phyloP scores from a whole-genome alignment of 345 rosid genomes.

The Cardamine chenopodiifolia region DNA sequence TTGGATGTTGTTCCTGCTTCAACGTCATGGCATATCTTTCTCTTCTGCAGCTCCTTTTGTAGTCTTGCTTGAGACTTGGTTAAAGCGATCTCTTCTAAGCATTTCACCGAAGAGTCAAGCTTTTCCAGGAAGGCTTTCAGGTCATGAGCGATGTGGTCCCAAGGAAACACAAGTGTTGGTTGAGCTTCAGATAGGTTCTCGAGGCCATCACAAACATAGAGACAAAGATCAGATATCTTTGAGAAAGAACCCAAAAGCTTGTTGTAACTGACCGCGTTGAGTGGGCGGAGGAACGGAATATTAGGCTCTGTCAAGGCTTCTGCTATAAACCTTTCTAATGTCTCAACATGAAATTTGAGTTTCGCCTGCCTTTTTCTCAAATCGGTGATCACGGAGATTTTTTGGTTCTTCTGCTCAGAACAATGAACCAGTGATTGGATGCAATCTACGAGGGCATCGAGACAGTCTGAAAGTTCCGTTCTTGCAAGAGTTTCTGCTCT shows the following conservation, averaged over 20 bases:
- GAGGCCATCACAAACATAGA: constrained; percentile 42
- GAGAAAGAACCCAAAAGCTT: constrained; percentile 49
- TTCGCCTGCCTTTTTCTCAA: constrained; percentile 44
- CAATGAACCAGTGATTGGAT: constrained; percentile 38
- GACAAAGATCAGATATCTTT: constrained; percentile 51
- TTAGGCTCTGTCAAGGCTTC: constrained; percentile 65
- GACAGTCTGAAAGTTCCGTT: constrained; percentile 47
- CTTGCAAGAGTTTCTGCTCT: constrained; percentile 66
- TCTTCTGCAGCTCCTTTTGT: constrained; percentile 44
- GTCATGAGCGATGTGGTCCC: constrained; percentile 48
- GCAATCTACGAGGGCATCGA: constrained; percentile 40
- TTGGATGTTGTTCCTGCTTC: constrained; percentile 56
- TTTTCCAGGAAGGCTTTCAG: constrained; percentile 50
- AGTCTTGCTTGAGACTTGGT: constrained; percentile 43
- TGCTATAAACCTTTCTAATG: constrained; percentile 44
- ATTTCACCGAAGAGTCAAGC: constrained; percentile 46
- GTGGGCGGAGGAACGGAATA: constrained; percentile 55
- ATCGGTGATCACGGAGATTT: constrained; percentile 30
- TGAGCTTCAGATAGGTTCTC: constrained; percentile 46
- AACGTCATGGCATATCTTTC: constrained; percentile 47
- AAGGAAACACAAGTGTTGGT: constrained; percentile 27
- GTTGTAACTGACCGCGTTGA: constrained; percentile 47
- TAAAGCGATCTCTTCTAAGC: constrained; percentile 45
- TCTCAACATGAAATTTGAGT: constrained; percentile 42
- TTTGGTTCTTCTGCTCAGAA: constrained; percentile 34